Percentiles rank a stretch among this genome's conserved stretches.
Evolutionary conservation across 1,139 yeast genomes (phyloP).

Genomic region (Suhomyces guaymorum): DNA sequence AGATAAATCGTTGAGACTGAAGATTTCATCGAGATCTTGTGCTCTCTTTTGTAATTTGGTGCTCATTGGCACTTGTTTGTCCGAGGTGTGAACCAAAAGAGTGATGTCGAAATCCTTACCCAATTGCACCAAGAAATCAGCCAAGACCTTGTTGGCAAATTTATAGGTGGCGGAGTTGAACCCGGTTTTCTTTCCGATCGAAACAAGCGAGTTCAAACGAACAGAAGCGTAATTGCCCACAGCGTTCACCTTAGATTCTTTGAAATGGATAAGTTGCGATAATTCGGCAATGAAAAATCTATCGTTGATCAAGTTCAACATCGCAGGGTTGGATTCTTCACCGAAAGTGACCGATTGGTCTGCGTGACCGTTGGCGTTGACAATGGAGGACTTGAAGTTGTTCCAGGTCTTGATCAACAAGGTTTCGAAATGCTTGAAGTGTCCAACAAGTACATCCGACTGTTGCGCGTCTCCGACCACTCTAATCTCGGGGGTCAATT

Average conservation of each 20-base stretch:
- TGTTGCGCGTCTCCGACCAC: too few species aligned
- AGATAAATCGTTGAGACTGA: constrained; percentile 28
- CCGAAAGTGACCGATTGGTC: too few species aligned
- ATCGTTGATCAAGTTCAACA: constrained; percentile 39
- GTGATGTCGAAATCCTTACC: constrained; percentile 33
- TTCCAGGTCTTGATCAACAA: constrained; percentile 41
- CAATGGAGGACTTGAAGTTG: constrained; percentile 21
- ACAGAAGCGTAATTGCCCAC: constrained; percentile 31
- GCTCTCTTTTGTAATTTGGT: constrained; percentile 20
- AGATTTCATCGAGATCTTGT: constrained; percentile 12
- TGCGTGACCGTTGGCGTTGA: constrained; percentile 6
- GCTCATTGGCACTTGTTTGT: constrained; percentile 7
- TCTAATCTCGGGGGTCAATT: constrained; percentile 39
- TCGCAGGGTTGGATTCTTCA: constrained; percentile 8
- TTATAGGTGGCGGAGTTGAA: constrained; percentile 39
- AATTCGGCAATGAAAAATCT: constrained; percentile 49
- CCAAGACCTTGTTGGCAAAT: constrained; percentile 36
- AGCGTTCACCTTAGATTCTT: constrained; percentile 4
- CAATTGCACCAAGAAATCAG: constrained; percentile 32
- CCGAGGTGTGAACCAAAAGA: constrained; percentile 19
- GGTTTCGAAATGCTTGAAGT: constrained; percentile 36
- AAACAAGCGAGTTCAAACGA: constrained; percentile 42
- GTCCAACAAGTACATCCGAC: too few species aligned
- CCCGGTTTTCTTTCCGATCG: constrained; percentile 47
- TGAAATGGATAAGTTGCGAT: constrained; percentile 45